Conservation (phyloP, 2,329 filamentous ascomycete genomes). For the Aspergillus fumigatus region DNA sequence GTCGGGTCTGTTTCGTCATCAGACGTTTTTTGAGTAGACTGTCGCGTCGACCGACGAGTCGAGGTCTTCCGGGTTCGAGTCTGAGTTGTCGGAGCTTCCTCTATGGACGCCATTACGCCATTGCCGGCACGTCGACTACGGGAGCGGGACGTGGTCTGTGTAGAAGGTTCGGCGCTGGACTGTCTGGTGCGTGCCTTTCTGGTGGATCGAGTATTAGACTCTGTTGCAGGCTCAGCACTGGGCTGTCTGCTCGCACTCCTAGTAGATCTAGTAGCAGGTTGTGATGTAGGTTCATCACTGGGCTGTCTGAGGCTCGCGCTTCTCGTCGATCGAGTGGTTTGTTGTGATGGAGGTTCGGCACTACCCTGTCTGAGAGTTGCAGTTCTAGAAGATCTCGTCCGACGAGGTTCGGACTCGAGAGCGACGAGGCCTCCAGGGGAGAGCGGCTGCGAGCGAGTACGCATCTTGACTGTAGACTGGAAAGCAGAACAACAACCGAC, state of each 20-base stretch:
- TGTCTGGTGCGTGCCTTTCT: neutral
- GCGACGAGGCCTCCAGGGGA: slow-evolving; percentile 31
- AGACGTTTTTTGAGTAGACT: slow-evolving; percentile 9
- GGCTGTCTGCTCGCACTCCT: neutral
- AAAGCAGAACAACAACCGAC: neutral
- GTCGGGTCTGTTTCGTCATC: neutral
- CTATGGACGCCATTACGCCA: slow-evolving; percentile 8
- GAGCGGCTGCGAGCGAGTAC: slow-evolving; percentile 35
- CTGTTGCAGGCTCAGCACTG: neutral
- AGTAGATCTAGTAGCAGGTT: slow-evolving; percentile 6
- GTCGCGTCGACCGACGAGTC: slow-evolving; percentile 11
- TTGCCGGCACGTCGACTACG: slow-evolving; percentile 12
- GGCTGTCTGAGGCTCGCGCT: slow-evolving; percentile 10
- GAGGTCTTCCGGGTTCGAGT: slow-evolving; percentile 6
- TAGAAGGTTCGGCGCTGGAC: neutral
- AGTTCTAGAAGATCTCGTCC: slow-evolving; percentile 16
- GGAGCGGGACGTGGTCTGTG: slow-evolving; percentile 7
- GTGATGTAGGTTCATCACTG: slow-evolving; percentile 5
- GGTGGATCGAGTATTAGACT: slow-evolving; percentile 3
- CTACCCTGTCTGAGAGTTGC: slow-evolving; percentile 9
- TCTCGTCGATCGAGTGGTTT: slow-evolving; percentile 5
- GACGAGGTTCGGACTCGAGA: slow-evolving; percentile 24
- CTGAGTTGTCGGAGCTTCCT: slow-evolving; percentile 7
- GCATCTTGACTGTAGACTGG: slow-evolving; percentile 24
- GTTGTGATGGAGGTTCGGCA: slow-evolving; percentile 3